These are phyloP conservation scores for Clavispora vitiphila DNA, from an alignment of 805 yeast species.

Conservation along the genomic window DNA sequence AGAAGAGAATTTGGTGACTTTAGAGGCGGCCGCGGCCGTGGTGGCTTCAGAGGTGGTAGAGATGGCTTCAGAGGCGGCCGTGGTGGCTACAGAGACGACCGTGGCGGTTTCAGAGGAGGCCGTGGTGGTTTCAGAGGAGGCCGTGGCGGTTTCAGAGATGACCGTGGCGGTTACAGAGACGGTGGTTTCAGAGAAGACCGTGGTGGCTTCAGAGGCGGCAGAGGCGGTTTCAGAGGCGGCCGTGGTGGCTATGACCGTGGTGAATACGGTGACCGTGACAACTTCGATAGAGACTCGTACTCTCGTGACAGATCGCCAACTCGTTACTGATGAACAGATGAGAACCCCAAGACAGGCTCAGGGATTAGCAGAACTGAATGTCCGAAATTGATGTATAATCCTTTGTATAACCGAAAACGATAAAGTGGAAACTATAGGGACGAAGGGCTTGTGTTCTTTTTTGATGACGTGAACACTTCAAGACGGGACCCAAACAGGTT, in stretches of 20 bases:
- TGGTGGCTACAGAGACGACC: conserved; percentile 20
- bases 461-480: background rate
- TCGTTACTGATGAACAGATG: conserved; percentile 43
- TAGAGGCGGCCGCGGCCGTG: conserved; percentile 44
- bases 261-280: conserved; percentile 33
- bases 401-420: conserved; percentile 1
- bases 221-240: conserved; percentile 36
- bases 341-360: background rate
- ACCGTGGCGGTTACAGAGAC: conserved; percentile 24
- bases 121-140: conserved; percentile 34
- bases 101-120: conserved; percentile 36
- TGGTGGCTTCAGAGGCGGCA: conserved; percentile 41
- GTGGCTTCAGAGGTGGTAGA: conserved; percentile 32
- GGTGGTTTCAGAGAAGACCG: conserved; percentile 22
- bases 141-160: conserved; percentile 6
- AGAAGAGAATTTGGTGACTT: conserved; percentile 22
- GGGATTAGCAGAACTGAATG: conserved; percentile 1
- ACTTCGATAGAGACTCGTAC: conserved; percentile 43
- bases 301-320: conserved; percentile 65
- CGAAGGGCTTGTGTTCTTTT: background rate
- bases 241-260: conserved; percentile 43
- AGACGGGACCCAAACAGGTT: background rate
- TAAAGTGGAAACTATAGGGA: conserved; percentile 1
- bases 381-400: conserved; percentile 1
- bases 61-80: conserved; percentile 10